Base-by-base conservation (phyloP, 2,329 filamentous ascomycete genomes). In the Beauveria varroae region DNA sequence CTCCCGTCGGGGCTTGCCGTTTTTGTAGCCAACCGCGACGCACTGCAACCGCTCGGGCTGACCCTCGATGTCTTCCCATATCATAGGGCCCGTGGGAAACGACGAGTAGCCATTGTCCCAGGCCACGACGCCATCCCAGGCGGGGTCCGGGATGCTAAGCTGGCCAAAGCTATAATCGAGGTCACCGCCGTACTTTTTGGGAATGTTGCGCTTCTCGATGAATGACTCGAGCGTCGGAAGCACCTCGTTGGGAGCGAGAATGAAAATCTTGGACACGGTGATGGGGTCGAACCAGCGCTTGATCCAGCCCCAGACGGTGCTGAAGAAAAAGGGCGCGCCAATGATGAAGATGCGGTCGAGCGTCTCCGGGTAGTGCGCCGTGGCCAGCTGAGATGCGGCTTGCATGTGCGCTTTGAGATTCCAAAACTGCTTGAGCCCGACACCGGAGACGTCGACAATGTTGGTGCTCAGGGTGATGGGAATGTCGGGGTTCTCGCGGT, bases 241-340 rank as follows among this genome's bases (percentile, higher is more conserved):
- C 58, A 96, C 88, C 74, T 96, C 91, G 60, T 83, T 71, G 9
- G 85, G 79, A 53, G 81, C 81, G 60, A 98, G 84, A 68, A 98
- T 95, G 74, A 96, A 96, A 73, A 98, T 97, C 78, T 98, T 98
- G 69, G 91, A 95, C 3, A 92, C 90, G 40, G 93, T 97, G 64
- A 92, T 91, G 7, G 93, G 93, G 76, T 93, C 89, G 70, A 96
- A 96, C 92, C 93, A 96, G 70, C 89, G 88, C 81, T 96, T 96
- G 76, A 96, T 84, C 91, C 92, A 96, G 66, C 90, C 86, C 93
- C 93, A 93, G 63, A 96, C 90, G 3, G 91, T 96, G 55, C 89
- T 89, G 79, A 96, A 96, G 81, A 96, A 96, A 51, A 83, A 78
- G 8, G 93, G 93, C 0, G 93, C 93, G 64, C 93, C 93, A 65